phyloP scores from a whole-genome alignment of 768 basidiomycete species.

The Amanita exitialis region DNA sequence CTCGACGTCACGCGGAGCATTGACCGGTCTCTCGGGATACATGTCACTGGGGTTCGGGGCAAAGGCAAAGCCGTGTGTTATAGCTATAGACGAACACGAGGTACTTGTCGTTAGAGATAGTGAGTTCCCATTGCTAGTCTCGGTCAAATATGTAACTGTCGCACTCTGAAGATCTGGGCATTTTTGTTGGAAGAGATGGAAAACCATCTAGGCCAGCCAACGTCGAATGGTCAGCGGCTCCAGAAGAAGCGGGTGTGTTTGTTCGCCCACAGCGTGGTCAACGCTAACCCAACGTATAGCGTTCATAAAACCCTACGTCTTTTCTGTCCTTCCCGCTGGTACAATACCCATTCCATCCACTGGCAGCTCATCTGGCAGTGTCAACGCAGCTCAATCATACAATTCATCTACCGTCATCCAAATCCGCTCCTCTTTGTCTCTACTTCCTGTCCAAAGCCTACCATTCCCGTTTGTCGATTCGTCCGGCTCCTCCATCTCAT shows the following conservation, averaged over 20 bases:
- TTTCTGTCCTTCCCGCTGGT: constrained; percentile 65
- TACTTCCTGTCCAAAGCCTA: constrained; percentile 49
- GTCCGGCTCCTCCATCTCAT: constrained; percentile 13
- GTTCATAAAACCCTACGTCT: constrained; percentile 67
- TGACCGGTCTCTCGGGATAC: constrained; percentile 74
- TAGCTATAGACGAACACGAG: constrained; percentile 48
- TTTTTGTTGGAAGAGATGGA: constrained; percentile 53
- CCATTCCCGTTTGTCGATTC: constrained; percentile 48
- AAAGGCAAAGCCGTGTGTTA: constrained; percentile 57
- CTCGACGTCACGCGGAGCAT: constrained; percentile 55
- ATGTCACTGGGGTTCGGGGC: constrained; percentile 77
- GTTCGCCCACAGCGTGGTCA: background rate
- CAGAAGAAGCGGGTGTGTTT: constrained; percentile 51
- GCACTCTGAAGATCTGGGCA: constrained; percentile 45
- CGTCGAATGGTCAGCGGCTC: constrained; percentile 70
- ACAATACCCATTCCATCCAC: constrained; percentile 30
- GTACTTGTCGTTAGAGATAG: constrained; percentile 72
- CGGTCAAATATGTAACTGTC: background rate
- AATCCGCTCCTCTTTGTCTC: constrained; percentile 61
- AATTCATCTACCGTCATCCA: constrained; percentile 54
- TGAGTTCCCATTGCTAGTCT: constrained; percentile 24
- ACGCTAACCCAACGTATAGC: constrained; percentile 25
- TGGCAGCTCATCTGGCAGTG: constrained; percentile 20
- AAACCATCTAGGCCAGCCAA: constrained; percentile 35
- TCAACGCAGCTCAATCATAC: constrained; percentile 34